Evolutionary conservation across 768 basidiomycete species (phyloP).

Genomic region (Gelatoporia subvermispora): DNA sequence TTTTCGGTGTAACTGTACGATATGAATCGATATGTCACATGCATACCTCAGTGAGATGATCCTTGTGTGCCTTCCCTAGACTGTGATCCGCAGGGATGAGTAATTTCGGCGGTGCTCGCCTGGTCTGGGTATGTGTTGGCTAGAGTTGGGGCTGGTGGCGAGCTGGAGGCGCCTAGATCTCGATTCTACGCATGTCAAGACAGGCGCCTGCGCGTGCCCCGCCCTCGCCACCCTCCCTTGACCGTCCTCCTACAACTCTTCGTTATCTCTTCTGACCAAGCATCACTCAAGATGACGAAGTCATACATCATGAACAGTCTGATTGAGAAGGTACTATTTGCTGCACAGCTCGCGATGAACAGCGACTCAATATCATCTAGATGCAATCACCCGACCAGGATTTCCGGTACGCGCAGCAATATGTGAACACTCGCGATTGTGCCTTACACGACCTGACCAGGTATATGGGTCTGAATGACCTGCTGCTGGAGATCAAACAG

Average conservation of each 20-base stretch:
- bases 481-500: constrained; percentile 83
- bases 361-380: constrained; percentile 32
- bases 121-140: no score
- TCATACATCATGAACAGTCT: constrained; percentile 81
- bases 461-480: constrained; percentile 95
- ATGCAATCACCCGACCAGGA: constrained; percentile 92
- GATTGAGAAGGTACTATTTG: constrained; percentile 64
- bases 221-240: constrained; percentile 11
- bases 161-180: not conserved
- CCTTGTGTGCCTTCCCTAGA: no score
- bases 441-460: constrained; percentile 35
- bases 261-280: not conserved
- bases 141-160: no score
- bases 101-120: no score
- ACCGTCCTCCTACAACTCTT: constrained; percentile 6
- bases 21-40: no score
- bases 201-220: constrained; percentile 1
- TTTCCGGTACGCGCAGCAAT: constrained; percentile 54
- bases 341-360: not conserved
- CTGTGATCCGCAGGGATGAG: no score
- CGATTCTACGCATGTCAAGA: not conserved
- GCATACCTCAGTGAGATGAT: no score
- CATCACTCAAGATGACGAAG: constrained; percentile 59
- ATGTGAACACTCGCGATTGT: constrained; percentile 13
- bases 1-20: no score